Evolutionary conservation across 352 stramenopile species (phyloP), one percentile per base, ranked within the genome.

Genomic region (Hyaloperonospora brassicae): DNA sequence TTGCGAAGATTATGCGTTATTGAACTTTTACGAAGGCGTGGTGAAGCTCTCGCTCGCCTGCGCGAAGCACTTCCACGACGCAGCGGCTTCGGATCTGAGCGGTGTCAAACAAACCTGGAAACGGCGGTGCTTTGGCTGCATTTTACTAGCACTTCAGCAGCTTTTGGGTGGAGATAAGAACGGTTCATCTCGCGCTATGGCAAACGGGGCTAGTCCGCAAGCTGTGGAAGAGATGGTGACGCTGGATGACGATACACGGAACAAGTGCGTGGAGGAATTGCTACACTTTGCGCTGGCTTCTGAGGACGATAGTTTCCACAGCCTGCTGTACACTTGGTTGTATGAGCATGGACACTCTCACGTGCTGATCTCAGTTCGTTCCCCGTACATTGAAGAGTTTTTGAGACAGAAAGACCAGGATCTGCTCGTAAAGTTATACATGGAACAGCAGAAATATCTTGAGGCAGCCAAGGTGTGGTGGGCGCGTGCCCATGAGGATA

Each of bases 391-490:
- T 52, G 84, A 94, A 64, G 75, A 79, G 5, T 94, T 91, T 49
- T 47, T 94, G 22, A 86, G 92, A 61, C 70, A 77, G 43, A 86
- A 86, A 52, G 82, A 94, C 49, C 77, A 90, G 59, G 81, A 94
- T 57, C 55, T 94, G 34, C 73, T 94, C 9, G 73, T 94, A 35
- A 85, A 89, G 59, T 68, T 87, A 41, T 92, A 94, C 59, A 89
- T 94, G 79, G 76, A 90, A 17, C 81, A 92, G 50, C 76, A 85
- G 22, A 89, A 89, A 57, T 94, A 89, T 56, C 64, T 94, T 22
- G 63, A 87, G 6, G 84, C 84, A 0, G 84, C 84, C 0, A 89
- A 92, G 54, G 78, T 92, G 1, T 91, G 83, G 77, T 94, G 84
- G 84, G 61, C 68, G 1, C 79, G 79, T 21, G 84, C 81, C 0